Evolutionary conservation across 2,329 filamentous ascomycete genomes (phyloP), one percentile per base, ranked within the genome.

Genomic region (Curvularia spicifera): DNA sequence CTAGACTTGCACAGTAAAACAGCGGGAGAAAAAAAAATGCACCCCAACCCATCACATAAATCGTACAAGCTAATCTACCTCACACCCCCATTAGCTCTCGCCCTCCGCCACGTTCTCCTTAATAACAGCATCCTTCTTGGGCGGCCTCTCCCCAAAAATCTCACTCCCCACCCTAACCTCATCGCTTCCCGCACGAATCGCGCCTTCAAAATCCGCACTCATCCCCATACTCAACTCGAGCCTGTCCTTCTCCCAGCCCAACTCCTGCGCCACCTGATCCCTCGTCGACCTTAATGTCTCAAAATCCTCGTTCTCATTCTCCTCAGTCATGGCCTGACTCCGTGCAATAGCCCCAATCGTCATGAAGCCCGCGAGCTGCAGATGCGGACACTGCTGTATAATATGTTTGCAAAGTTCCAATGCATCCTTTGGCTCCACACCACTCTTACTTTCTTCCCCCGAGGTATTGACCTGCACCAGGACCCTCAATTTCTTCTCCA

Each of bases 201-300:
- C 95, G 7, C 89, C 90, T 80, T 97, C 93, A 76, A 94, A 99
- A 77, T 99, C 95, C 71, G 91, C 88, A 74, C 93, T 97, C 95
- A 99, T 99, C 6, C 94, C 94, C 94, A 99, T 99, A 78, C 93
- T 97, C 78, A 98, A 77, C 81, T 97, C 93, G 69, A 97, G 74
- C 60, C 83, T 83, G n/a, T 80, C 78, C 15, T 81, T 74, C 15
- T 80, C 74, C 40, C 87, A 66, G 0, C 82, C 85, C 51, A 93
- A 71, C 65, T 88, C 89, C 71, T 79, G 72, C 2, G 83, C 85
- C 2, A 97, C 87, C 13, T 85, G 77, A 74, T 96, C 90, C 55
- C 91, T 82, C 73, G 90, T 88, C 70, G 89, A 83, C 50, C 80
- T 82, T 72, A 99, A 77, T 4, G 80, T 75, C 4, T 87, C 76